Evolutionary conservation across 2,329 filamentous ascomycete genomes (phyloP).

Genomic region (Stromatinia cepivora): DNA sequence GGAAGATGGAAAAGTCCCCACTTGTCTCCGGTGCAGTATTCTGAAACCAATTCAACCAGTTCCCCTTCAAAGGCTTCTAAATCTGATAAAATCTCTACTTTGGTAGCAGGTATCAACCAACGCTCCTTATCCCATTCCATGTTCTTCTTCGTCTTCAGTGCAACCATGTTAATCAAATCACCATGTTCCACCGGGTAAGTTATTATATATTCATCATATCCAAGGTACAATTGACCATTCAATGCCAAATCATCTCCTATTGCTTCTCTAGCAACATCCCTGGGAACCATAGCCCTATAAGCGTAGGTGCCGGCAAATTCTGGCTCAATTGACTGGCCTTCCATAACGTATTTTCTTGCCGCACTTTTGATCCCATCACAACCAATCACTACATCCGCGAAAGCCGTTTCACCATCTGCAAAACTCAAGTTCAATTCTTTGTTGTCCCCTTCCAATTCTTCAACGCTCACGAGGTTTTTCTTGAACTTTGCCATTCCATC

Average conservation of each 20-base stretch:
- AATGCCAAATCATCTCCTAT: conserved; percentile 51
- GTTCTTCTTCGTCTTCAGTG: conserved; percentile 5
- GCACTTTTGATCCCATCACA: conserved; percentile 65
- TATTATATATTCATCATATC: conserved; percentile 24
- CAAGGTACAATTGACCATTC: conserved; percentile 26
- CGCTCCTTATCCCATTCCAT: conserved; percentile 41
- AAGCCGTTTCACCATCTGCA: conserved; percentile 17
- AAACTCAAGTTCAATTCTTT: conserved; percentile 11
- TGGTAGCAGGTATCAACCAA: conserved; percentile 44
- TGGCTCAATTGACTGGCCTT: conserved; percentile 38
- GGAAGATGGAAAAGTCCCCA: conserved; percentile 50
- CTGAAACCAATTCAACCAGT: conserved; percentile 15
- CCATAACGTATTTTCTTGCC: conserved; percentile 54
- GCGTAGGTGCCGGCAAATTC: conserved; percentile 59
- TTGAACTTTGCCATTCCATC: conserved; percentile 15
- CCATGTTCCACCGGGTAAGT: conserved; percentile 27
- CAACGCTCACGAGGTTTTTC: background rate
- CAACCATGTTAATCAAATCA: conserved; percentile 24
- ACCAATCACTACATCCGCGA: conserved; percentile 54
- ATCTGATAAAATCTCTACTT: conserved; percentile 44
- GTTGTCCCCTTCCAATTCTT: background rate
- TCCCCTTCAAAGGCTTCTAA: conserved; percentile 46
- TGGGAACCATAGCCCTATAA: conserved; percentile 62
- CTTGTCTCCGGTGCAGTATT: conserved; percentile 41
- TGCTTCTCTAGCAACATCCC: conserved; percentile 51